These are phyloP conservation scores for Xylaria sp. DNA, from an alignment of 2,329 filamentous ascomycete species.

Conservation along the genomic window DNA sequence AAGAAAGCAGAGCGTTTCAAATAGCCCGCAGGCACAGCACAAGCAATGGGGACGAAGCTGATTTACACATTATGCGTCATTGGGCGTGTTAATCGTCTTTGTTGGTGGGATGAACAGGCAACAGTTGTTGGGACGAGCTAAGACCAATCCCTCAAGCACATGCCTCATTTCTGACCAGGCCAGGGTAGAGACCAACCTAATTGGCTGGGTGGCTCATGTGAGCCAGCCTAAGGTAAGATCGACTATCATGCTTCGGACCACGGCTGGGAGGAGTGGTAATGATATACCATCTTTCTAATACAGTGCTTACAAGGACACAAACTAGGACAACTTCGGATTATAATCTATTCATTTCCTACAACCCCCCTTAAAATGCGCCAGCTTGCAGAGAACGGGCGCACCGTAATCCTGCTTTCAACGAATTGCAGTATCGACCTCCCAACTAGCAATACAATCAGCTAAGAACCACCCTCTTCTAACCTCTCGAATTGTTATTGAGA, in stretches of 20 bases:
- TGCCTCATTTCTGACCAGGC: slow-evolving; percentile 22
- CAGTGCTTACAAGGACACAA: background rate
- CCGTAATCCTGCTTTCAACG: background rate
- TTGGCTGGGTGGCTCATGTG: slow-evolving; percentile 17
- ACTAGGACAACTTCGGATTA: background rate
- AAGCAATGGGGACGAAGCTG: background rate
- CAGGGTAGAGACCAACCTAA: background rate
- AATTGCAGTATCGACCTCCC: background rate
- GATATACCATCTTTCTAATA: background rate
- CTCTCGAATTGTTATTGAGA: background rate
- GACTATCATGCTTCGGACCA: too few species aligned
- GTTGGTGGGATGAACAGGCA: slow-evolving; percentile 30
- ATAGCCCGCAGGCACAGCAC: background rate
- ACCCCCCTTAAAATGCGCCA: background rate
- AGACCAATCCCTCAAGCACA: slow-evolving; percentile 40
- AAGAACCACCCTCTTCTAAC: background rate
- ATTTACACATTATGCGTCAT: background rate
- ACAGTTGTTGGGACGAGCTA: slow-evolving; percentile 28
- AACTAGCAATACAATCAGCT: slow-evolving; percentile 6
- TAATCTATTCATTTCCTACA: slow-evolving; percentile 15
- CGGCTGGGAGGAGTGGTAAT: too few species aligned
- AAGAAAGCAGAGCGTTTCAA: slow-evolving; percentile 6
- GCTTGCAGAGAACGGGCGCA: background rate
- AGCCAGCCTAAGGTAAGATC: too few species aligned
- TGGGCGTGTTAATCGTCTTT: background rate